Evolutionary conservation across 2,329 filamentous ascomycete genomes (phyloP), one percentile per base, ranked within the genome.

Genomic region (Cytospora schulzeri): DNA sequence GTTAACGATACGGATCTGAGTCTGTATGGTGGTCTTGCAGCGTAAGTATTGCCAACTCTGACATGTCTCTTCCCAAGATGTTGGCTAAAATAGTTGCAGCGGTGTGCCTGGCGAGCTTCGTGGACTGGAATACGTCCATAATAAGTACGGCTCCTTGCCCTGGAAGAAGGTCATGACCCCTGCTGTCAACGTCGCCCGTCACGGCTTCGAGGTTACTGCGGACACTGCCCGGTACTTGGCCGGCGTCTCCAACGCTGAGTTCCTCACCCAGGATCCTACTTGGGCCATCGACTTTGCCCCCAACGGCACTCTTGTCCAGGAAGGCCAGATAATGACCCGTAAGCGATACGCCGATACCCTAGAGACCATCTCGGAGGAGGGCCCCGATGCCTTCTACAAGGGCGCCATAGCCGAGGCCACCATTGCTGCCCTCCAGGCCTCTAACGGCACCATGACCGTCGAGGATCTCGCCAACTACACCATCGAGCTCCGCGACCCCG

Each of bases 281-380:
- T 97, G 92, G 90, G 91, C 92, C 0, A 77, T 92, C 31, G 93
- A 96, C 74, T 96, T 96, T 75, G 92, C 92, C 2, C 91, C 91
- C 0, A 85, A 90, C 64, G 92, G 91, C 3, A 86, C 80, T 1
- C 77, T 86, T 1, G 71, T 93, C 1, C 80, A 81, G 24, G 74
- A 91, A 2, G 89, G 89, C n/a, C 90, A 95, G 69, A 90, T 77
- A 0, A 91, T 95, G 67, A 92, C 89, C 0, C 81, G 91, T 28
- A 90, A 87, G 72, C 82, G 91, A 48, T 93, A 91, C 73, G 91
- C 90, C 1, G 78, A 90, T 66, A 92, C 90, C 0, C 81, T 95
- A 0, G 89, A 93, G 72, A 80, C 79, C 0, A 91, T 95, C 69
- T 89, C 90, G 0, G 73, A 83, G 0, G 68, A 85, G 9, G 91